Conservation (phyloP, 805 yeast genomes). For the Yamadazyma ubonensis region DNA sequence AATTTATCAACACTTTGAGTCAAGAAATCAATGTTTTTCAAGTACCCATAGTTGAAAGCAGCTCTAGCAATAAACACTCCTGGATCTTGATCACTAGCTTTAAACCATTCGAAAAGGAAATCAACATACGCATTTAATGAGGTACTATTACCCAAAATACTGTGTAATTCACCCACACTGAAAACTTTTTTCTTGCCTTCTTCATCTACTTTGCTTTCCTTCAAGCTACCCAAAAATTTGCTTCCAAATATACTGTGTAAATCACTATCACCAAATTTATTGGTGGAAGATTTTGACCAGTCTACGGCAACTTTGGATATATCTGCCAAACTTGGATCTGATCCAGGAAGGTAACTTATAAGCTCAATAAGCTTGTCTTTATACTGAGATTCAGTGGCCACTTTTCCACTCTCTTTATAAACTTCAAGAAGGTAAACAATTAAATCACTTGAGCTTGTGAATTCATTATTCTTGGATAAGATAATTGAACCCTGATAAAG, state of each 20-base stretch:
- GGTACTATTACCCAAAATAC: constrained; percentile 64
- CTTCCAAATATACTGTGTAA: constrained; percentile 73
- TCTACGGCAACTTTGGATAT: constrained; percentile 62
- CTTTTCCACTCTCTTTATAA: constrained; percentile 50
- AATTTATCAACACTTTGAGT: constrained; percentile 28
- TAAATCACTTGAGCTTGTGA: constrained; percentile 80
- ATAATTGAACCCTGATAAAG: constrained; percentile 69
- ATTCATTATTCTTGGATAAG: constrained; percentile 66
- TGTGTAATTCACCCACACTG: constrained; percentile 70
- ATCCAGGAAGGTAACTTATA: constrained; percentile 43
- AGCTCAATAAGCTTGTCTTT: constrained; percentile 50
- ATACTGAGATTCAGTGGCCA: constrained; percentile 35
- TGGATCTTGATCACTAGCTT: constrained; percentile 30
- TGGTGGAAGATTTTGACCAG: constrained; percentile 59
- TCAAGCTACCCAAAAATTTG: constrained; percentile 48
- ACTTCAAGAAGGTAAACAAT: constrained; percentile 70
- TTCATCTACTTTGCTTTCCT: constrained; percentile 15
- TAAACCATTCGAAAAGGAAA: constrained; percentile 47
- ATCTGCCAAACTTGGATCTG: constrained; percentile 53
- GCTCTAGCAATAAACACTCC: constrained; percentile 51
- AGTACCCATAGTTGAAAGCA: constrained; percentile 69
- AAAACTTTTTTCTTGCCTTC: constrained; percentile 41
- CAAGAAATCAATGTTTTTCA: constrained; percentile 65
- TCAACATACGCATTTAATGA: constrained; percentile 41
- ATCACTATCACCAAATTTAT: constrained; percentile 68